Conservation (phyloP, 164 flowering plant species). For the Sedum album region DNA sequence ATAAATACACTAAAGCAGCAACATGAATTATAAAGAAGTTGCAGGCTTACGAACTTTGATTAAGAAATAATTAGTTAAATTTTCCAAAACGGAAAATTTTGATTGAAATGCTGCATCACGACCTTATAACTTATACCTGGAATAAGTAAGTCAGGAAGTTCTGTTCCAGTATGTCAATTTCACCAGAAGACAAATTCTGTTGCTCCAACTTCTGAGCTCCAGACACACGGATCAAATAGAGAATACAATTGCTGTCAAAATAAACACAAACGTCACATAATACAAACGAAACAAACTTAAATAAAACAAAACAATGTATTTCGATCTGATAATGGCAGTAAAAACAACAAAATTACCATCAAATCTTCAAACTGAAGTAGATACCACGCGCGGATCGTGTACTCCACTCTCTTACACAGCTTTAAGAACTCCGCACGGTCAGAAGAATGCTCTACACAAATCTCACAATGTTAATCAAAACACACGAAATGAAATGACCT, state of each 20-base stretch:
- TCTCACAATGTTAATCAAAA: too few species aligned
- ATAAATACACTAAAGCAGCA: background rate
- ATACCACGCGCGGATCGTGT: constrained; percentile 93
- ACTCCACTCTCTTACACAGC: constrained; percentile 86
- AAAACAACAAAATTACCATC: constrained; percentile 41
- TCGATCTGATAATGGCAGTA: background rate
- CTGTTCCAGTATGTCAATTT: constrained; percentile 77
- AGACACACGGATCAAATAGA: constrained; percentile 69
- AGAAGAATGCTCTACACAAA: constrained; percentile 45
- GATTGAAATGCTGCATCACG: too few species aligned
- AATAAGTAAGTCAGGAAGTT: constrained; percentile 69
- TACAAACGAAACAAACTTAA: background rate
- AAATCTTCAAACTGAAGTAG: constrained; percentile 91
- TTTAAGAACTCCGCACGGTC: constrained; percentile 78
- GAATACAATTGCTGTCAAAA: constrained; percentile 77
- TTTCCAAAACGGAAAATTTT: too few species aligned
- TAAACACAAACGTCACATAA: background rate
- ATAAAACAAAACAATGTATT: background rate
- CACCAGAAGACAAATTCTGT: constrained; percentile 55
- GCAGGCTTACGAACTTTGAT: background rate
- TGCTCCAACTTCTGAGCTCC: constrained; percentile 74
- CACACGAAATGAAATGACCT: too few species aligned
- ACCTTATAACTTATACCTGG: constrained; percentile 57
- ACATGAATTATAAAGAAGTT: background rate
- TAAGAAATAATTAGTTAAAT: background rate